These are phyloP conservation scores for Phytophthora pini DNA, from an alignment of 352 stramenopile species.

Conservation along the genomic window DNA sequence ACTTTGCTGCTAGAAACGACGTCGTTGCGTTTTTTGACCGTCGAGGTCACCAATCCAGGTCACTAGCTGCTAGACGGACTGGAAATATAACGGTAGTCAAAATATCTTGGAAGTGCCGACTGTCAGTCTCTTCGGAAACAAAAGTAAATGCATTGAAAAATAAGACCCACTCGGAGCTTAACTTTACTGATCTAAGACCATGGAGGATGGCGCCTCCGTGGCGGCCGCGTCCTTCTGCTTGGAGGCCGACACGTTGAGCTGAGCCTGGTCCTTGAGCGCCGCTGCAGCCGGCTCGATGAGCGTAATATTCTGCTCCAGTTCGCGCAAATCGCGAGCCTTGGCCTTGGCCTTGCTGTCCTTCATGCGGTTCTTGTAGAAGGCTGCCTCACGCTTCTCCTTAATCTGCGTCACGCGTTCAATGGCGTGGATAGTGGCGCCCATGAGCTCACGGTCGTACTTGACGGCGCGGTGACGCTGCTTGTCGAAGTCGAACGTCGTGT, in stretches of 20 bases:
- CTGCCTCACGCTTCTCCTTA: slow-evolving; percentile 95
- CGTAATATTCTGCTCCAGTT: slow-evolving; percentile 87
- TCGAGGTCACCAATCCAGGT: slow-evolving; percentile 9
- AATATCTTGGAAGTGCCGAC: no score
- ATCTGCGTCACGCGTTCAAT: slow-evolving; percentile 99
- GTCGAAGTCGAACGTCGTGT: slow-evolving; percentile 99
- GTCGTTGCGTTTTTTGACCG: slow-evolving; percentile 1
- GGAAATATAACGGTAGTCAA: no score
- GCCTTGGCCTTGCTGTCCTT: slow-evolving; percentile 83
- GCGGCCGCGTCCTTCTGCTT: slow-evolving; percentile 70
- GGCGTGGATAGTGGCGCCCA: slow-evolving; percentile 98
- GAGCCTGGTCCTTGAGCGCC: slow-evolving; percentile 75
- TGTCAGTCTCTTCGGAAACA: slow-evolving; percentile 13
- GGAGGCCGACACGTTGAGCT: slow-evolving; percentile 70
- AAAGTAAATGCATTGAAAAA: slow-evolving; percentile 46
- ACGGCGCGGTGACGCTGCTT: slow-evolving; percentile 98
- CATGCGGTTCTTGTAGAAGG: slow-evolving; percentile 99
- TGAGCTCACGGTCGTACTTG: slow-evolving; percentile 99
- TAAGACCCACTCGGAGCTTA: slow-evolving; percentile 35
- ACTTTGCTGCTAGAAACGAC: slow-evolving; percentile 24
- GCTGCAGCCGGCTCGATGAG: slow-evolving; percentile 83
- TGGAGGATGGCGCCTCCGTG: slow-evolving; percentile 69
- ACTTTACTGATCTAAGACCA: slow-evolving; percentile 90
- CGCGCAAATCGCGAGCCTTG: slow-evolving; percentile 82
- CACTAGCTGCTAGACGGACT: background rate